Conservation (phyloP, 305 asterid genomes). For the Andrographis paniculata region DNA sequence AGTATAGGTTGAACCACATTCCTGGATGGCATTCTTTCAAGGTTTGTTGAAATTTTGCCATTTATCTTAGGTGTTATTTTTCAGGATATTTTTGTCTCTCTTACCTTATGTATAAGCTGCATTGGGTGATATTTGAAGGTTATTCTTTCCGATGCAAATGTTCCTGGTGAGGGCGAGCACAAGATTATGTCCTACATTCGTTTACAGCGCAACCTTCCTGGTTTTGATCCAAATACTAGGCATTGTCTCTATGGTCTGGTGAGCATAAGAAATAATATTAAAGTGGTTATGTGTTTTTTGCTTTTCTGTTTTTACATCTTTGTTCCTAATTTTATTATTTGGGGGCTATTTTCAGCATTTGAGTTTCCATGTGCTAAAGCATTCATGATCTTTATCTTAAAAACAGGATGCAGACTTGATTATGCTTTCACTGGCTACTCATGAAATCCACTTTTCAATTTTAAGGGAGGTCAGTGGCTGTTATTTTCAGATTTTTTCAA, state of each 20-base stretch:
- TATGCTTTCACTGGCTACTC: constrained; percentile 95
- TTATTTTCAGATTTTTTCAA: constrained; percentile 7
- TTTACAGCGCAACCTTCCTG: constrained; percentile 86
- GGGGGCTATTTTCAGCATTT: constrained; percentile 20
- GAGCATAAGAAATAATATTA: constrained; percentile 28
- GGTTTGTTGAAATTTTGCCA: constrained; percentile 44
- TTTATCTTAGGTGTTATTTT: constrained; percentile 8
- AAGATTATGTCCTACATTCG: constrained; percentile 95
- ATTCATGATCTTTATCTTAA: constrained; percentile 17
- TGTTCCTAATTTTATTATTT: constrained; percentile 9
- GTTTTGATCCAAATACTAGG: constrained; percentile 89
- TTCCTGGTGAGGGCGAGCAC: constrained; percentile 99
- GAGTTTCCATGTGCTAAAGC: constrained; percentile 15
- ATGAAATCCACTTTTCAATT: constrained; percentile 90
- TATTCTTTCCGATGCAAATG: constrained; percentile 93
- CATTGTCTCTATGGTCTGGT: constrained; percentile 97
- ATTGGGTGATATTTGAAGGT: constrained; percentile 78
- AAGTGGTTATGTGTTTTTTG: constrained; percentile 11
- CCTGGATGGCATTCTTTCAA: constrained; percentile 85
- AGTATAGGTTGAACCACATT: constrained; percentile 63
- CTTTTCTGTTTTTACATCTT: constrained; percentile 20
- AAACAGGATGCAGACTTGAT: constrained; percentile 92
- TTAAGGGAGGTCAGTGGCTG: constrained; percentile 80
- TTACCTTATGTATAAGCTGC: constrained; percentile 46
- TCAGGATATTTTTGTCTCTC: constrained; percentile 24